Conservation (phyloP, 495 filamentous ascomycete genomes). For the Xylaria sp. region DNA sequence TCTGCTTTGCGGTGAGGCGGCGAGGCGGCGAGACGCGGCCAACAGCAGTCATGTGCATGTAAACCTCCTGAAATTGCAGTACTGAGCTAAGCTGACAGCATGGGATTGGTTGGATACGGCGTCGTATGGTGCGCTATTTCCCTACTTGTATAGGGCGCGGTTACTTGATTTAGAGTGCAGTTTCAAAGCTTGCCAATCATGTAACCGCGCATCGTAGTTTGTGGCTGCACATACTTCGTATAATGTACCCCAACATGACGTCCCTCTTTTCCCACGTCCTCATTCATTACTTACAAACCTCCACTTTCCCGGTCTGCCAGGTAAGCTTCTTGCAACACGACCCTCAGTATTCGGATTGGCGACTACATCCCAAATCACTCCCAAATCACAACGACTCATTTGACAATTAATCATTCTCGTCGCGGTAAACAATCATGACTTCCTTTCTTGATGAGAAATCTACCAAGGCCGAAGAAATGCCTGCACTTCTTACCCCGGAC, state of each 20-base stretch:
- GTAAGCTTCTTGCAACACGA: slow-evolving; percentile 18
- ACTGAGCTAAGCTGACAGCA: slow-evolving; percentile 1
- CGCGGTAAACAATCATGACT: slow-evolving; percentile 26
- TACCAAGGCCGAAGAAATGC: slow-evolving; percentile 29
- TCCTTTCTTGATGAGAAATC: slow-evolving; percentile 27
- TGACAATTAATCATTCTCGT: slow-evolving; percentile 28
- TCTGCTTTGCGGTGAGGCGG: slow-evolving; percentile 1
- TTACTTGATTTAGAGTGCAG: slow-evolving; percentile 3
- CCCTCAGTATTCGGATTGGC: slow-evolving; percentile 24
- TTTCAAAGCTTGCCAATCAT: neutral
- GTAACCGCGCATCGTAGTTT: too few relatives aligned
- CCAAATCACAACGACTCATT: slow-evolving; percentile 29
- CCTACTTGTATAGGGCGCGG: neutral
- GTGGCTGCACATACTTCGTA: slow-evolving; percentile 9
- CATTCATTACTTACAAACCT: slow-evolving; percentile 13
- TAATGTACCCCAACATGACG: slow-evolving; percentile 12
- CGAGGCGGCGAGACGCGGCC: slow-evolving; percentile 10
- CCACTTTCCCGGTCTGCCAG: slow-evolving; percentile 5
- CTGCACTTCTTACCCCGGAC: slow-evolving; percentile 26
- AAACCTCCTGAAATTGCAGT: slow-evolving; percentile 7
- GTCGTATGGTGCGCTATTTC: neutral
- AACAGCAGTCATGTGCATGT: neutral
- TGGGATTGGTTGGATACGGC: slow-evolving; percentile 5
- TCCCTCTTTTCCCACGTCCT: slow-evolving; percentile 6
- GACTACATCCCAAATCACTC: slow-evolving; percentile 27